phyloP scores from a whole-genome alignment of 2,329 filamentous ascomycete genomes.

The Alternaria novae-zelandiae region DNA sequence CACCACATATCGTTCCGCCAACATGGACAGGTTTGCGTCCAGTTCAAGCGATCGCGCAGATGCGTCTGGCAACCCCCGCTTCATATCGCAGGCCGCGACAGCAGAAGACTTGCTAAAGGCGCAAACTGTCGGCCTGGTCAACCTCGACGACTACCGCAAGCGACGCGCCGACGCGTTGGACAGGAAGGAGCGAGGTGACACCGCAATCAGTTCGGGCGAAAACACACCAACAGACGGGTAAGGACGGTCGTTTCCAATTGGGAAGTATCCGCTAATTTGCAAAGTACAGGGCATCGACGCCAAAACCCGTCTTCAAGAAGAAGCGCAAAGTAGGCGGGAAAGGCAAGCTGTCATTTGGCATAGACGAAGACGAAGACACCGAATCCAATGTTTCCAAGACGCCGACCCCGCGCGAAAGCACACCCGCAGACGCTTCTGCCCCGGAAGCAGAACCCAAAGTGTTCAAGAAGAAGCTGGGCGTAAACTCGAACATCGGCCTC shows the following conservation, averaged over 20 bases:
- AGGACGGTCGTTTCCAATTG: slow-evolving; percentile 31
- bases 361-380: slow-evolving; percentile 70
- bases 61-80: slow-evolving; percentile 60
- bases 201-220: slow-evolving; percentile 64
- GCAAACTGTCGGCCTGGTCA: slow-evolving; percentile 88
- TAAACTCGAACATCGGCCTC: slow-evolving; percentile 64
- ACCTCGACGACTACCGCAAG: slow-evolving; percentile 93
- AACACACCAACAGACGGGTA: slow-evolving; percentile 67
- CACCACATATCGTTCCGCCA: not conserved
- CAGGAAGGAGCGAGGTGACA: slow-evolving; percentile 81
- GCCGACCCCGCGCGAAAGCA: slow-evolving; percentile 49
- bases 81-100: slow-evolving; percentile 76
- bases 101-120: slow-evolving; percentile 83
- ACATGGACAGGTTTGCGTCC: slow-evolving; percentile 41
- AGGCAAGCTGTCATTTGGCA: slow-evolving; percentile 71
- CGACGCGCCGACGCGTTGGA: slow-evolving; percentile 93
- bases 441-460: slow-evolving; percentile 40
- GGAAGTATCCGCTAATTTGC: slow-evolving; percentile 55
- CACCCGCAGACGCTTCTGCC: slow-evolving; percentile 47
- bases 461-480: slow-evolving; percentile 60
- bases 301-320: slow-evolving; percentile 62
- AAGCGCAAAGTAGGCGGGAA: slow-evolving; percentile 60
- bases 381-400: slow-evolving; percentile 51
- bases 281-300: slow-evolving; percentile 63
- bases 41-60: slow-evolving; percentile 25